Evolutionary conservation across 139 green algal species (phyloP).

Genomic region (Raphidocelis subcapitata): DNA sequence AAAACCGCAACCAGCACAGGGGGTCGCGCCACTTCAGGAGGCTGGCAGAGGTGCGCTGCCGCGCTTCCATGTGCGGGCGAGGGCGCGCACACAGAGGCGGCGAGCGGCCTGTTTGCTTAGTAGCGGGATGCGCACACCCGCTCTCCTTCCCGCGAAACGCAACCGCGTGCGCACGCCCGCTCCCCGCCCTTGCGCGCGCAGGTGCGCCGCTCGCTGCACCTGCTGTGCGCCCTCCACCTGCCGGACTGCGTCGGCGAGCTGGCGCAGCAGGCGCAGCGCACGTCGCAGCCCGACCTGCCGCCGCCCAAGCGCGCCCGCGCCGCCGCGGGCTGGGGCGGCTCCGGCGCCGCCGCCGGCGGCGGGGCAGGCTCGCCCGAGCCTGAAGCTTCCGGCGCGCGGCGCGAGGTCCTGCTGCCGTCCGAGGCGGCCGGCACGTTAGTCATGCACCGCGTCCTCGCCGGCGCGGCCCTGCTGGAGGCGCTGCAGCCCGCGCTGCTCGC

Average conservation of each 20-base stretch:
- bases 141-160: neutral
- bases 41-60: slow-evolving; percentile 40
- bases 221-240: slow-evolving; percentile 15
- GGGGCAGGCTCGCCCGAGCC: neutral
- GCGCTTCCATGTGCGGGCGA: neutral
- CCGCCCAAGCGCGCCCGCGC: neutral
- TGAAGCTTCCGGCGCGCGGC: too few species aligned
- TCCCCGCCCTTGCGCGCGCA: too few species aligned
- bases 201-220: slow-evolving; percentile 11
- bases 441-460: slow-evolving; percentile 34
- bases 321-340: neutral
- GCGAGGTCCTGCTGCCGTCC: neutral
- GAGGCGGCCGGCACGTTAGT: slow-evolving; percentile 21
- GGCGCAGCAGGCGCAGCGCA: slow-evolving; percentile 7
- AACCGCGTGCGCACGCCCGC: too few species aligned
- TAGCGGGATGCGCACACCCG: neutral
- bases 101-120: neutral
- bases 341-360: neutral
- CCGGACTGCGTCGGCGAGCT: slow-evolving; percentile 15
- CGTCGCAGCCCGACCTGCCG: slow-evolving; percentile 12
- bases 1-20: slow-evolving; percentile 69
- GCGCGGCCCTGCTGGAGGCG: slow-evolving; percentile 26
- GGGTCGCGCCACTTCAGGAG: slow-evolving; percentile 37
- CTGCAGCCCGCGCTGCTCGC: slow-evolving; percentile 13
- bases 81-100: neutral